Evolutionary conservation across 768 basidiomycete species (phyloP).

Genomic region (Amanita thiersii): DNA sequence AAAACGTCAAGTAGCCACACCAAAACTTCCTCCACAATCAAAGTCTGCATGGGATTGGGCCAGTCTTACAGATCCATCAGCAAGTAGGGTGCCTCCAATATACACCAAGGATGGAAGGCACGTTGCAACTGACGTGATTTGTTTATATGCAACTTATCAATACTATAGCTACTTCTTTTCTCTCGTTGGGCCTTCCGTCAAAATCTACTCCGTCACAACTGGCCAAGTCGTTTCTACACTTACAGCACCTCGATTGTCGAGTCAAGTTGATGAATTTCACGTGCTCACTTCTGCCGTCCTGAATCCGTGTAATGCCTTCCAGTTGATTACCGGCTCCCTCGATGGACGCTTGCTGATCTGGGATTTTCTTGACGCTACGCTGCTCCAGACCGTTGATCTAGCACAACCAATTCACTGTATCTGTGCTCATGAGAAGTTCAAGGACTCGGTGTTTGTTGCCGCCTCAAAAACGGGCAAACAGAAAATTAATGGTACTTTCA

Average conservation of each 20-base stretch:
- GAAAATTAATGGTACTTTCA: constrained; percentile 23
- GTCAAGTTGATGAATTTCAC: constrained; percentile 30
- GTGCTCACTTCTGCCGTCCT: constrained; percentile 68
- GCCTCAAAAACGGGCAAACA: constrained; percentile 44
- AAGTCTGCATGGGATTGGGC: constrained; percentile 52
- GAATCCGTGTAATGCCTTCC: constrained; percentile 82
- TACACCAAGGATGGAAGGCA: constrained; percentile 81
- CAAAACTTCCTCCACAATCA: neutral
- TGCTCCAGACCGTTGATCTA: constrained; percentile 69
- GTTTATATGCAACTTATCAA: constrained; percentile 10
- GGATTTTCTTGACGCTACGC: constrained; percentile 84
- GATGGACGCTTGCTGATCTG: constrained; percentile 86
- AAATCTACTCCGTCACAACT: constrained; percentile 75
- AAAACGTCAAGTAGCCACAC: neutral
- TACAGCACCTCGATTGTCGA: constrained; percentile 37
- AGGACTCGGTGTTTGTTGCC: constrained; percentile 65
- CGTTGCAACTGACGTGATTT: constrained; percentile 6
- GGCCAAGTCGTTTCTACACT: constrained; percentile 80
- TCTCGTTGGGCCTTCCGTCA: constrained; percentile 70
- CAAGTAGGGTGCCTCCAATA: constrained; percentile 59
- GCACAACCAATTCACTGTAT: constrained; percentile 64
- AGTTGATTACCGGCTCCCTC: constrained; percentile 77
- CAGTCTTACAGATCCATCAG: constrained; percentile 59
- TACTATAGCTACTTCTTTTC: constrained; percentile 78
- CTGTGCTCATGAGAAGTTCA: constrained; percentile 62